Conservation (phyloP, 345 rosid species). For the Orychophragmus violaceus region DNA sequence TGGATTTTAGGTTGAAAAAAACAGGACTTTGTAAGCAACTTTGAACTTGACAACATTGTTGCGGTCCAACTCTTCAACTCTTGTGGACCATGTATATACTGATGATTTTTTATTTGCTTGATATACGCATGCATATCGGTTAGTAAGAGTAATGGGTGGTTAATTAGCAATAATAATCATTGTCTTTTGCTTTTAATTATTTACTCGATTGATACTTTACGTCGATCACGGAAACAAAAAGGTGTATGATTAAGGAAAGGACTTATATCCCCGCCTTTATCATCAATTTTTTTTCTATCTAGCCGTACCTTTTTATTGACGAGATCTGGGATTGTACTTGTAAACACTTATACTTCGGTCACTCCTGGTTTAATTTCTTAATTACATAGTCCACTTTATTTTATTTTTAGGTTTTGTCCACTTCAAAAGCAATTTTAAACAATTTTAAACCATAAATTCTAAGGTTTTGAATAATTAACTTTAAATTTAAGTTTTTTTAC, state of each 20-base stretch:
- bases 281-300: background rate
- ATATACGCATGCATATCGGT: background rate
- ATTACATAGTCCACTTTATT: constrained; percentile 4
- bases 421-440: too few relatives aligned
- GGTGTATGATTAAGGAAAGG: background rate
- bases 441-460: too few relatives aligned
- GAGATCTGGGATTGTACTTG: constrained; percentile 18
- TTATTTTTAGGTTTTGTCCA: too few relatives aligned
- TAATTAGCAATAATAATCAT: constrained; percentile 17
- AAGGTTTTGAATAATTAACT: too few relatives aligned
- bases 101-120: constrained; percentile 12
- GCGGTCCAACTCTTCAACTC: constrained; percentile 23
- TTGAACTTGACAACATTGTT: constrained; percentile 18
- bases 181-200: constrained; percentile 8
- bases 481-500: too few relatives aligned
- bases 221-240: constrained; percentile 12
- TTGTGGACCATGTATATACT: constrained; percentile 23
- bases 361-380: background rate
- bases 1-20: constrained; percentile 27
- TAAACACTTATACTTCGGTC: background rate
- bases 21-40: constrained; percentile 12
- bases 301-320: background rate
- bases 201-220: background rate
- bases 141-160: constrained; percentile 10
- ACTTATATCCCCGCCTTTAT: background rate